Evolutionary conservation across 108 stramenopile genomes (phyloP).

Genomic region (Nitzschia sp.): DNA sequence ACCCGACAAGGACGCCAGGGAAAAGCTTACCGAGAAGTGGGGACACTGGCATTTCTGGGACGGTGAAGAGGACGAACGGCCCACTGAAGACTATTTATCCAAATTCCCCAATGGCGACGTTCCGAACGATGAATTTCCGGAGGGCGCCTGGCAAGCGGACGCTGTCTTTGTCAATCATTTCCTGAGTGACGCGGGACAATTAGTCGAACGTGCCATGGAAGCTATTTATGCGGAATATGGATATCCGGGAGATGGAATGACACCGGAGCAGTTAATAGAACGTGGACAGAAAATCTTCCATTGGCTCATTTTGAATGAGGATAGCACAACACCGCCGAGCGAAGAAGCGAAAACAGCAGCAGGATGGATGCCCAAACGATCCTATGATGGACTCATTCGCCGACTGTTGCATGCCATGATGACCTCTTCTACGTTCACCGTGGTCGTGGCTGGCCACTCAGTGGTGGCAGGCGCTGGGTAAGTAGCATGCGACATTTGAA

Average conservation of each 20-base stretch:
- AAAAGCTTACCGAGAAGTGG: slow-evolving; percentile 24
- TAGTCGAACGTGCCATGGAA: slow-evolving; percentile 65
- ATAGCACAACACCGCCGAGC: background rate
- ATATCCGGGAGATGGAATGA: slow-evolving; percentile 51
- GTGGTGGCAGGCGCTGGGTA: slow-evolving; percentile 43
- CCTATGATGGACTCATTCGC: slow-evolving; percentile 66
- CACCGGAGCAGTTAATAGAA: slow-evolving; percentile 17
- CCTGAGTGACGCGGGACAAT: slow-evolving; percentile 60
- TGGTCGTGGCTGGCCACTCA: slow-evolving; percentile 70
- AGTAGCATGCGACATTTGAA: slow-evolving; percentile 8
- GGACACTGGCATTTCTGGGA: slow-evolving; percentile 80
- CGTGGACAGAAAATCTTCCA: slow-evolving; percentile 64
- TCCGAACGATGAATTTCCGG: slow-evolving; percentile 64
- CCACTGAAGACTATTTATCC: slow-evolving; percentile 56
- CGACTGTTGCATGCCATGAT: slow-evolving; percentile 84
- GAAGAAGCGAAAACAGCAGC: slow-evolving; percentile 36
- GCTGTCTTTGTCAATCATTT: slow-evolving; percentile 83
- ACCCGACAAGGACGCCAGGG: slow-evolving; percentile 12
- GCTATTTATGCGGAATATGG: slow-evolving; percentile 74
- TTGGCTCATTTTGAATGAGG: slow-evolving; percentile 31
- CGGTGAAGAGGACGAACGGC: slow-evolving; percentile 70
- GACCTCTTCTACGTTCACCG: slow-evolving; percentile 73
- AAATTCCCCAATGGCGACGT: slow-evolving; percentile 61
- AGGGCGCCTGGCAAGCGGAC: slow-evolving; percentile 81
- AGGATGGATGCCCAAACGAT: slow-evolving; percentile 79